phyloP scores from a whole-genome alignment of 192 early-diverging fungal genomes.

The Pilaira anomala region DNA sequence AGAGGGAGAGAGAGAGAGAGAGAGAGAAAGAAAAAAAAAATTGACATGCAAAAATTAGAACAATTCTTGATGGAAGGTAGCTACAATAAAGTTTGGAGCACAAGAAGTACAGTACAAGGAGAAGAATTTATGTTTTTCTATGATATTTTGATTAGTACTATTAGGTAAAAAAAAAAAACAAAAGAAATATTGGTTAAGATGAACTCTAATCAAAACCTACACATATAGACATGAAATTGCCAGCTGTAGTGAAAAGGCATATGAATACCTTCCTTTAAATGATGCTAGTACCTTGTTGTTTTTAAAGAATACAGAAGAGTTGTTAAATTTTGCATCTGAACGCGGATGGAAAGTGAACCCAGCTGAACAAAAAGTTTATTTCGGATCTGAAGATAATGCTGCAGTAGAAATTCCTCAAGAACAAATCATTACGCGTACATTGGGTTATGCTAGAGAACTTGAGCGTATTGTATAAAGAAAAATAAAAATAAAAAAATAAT shows the following conservation, averaged over 20 bases:
- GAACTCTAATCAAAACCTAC: too few relatives aligned
- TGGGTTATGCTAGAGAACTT: constrained; percentile 90
- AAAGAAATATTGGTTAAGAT: background rate
- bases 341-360: constrained; percentile 81
- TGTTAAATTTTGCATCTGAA: constrained; percentile 73
- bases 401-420: constrained; percentile 73
- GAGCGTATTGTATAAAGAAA: constrained; percentile 86
- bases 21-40: background rate
- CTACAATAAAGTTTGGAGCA: constrained; percentile 96
- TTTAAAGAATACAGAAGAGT: constrained; percentile 69
- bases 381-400: constrained; percentile 62
- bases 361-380: constrained; percentile 79
- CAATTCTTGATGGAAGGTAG: constrained; percentile 97
- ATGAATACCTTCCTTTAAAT: constrained; percentile 73
- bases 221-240: constrained; percentile 87
- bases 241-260: constrained; percentile 94
- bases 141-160: constrained; percentile 91
- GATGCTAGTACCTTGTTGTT: constrained; percentile 94
- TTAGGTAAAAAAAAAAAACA: constrained; percentile 56
- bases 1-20: background rate
- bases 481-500: too few relatives aligned
- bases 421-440: constrained; percentile 78
- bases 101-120: constrained; percentile 82
- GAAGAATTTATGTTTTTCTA: constrained; percentile 92
- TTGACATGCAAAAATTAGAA: constrained; percentile 44